Conservation (phyloP, 345 rosid genomes). For the Aquilaria yunnanensis region DNA sequence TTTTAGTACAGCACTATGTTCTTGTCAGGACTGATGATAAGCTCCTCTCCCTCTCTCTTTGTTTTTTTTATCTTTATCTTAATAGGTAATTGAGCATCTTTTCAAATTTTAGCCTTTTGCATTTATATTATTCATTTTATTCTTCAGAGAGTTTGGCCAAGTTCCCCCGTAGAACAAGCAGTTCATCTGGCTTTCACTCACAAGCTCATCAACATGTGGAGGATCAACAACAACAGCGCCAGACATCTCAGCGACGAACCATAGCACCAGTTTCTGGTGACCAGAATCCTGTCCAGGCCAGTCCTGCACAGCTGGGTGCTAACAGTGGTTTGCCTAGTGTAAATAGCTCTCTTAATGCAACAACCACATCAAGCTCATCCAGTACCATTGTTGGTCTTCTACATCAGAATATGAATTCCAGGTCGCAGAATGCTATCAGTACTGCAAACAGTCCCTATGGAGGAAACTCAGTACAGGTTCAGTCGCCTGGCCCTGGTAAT, state of each 20-base stretch:
- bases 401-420: conserved; percentile 76
- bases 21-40: no score
- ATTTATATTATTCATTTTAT: conserved; percentile 3
- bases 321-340: conserved; percentile 39
- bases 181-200: conserved; percentile 40
- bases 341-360: conserved; percentile 44
- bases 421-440: conserved; percentile 62
- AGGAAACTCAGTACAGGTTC: conserved; percentile 57
- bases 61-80: no score
- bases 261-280: conserved; percentile 31
- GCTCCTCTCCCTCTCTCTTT: no score
- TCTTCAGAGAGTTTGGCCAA: conserved; percentile 84
- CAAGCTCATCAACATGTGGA: conserved; percentile 58
- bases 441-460: conserved; percentile 70
- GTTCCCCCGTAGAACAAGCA: conserved; percentile 65
- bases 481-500: conserved; percentile 66
- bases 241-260: conserved; percentile 38
- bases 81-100: no score
- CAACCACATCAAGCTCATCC: conserved; percentile 51
- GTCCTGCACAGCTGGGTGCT: conserved; percentile 34
- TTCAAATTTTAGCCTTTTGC: no score
- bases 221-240: conserved; percentile 34
- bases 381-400: conserved; percentile 75
- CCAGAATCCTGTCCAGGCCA: conserved; percentile 43
- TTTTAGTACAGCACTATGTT: no score